Evolutionary conservation across 2,329 filamentous ascomycete genomes (phyloP), one percentile per base, ranked within the genome.

Genomic region (Zymoseptoria ardabiliae): DNA sequence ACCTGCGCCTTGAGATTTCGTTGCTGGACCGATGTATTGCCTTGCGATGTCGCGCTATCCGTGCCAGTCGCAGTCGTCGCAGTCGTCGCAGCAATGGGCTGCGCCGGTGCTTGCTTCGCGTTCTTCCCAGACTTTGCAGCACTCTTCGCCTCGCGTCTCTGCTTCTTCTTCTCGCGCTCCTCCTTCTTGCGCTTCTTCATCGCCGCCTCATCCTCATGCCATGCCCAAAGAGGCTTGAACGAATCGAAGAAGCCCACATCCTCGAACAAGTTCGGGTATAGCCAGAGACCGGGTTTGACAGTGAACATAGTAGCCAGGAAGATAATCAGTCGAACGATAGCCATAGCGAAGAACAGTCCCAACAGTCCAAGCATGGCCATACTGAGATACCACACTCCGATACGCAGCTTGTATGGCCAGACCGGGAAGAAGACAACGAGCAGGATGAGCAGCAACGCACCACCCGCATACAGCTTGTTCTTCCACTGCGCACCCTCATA

Each of bases 161-260:
- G 68, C 60, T 69, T 70, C 65, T 73, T 73, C 54, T 61, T 62
- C 53, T 66, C 59, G 8, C 69, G 53, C 59, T 73, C 71, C 19
- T 69, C 66, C 66, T 73, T 72, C 69, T 74, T 75, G 11, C 71
- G 65, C 65, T 69, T 69, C 68, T 74, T 74, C 54, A 71, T 65
- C 10, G 70, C 69, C 62, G 71, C 71, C 55, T 71, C 71, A 41
- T 68, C 69, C 65, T 75, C 92, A 75, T 99, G 94, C 94, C 94
- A 99, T 61, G 91, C 94, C 93, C 94, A 99, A 5, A 96, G 77
- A 20, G 94, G 94, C 71, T 88, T 88, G 82, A 99, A 99, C 70
- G 90, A 95, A 73, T 99, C 94, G 75, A 99, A 88, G 78, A 99
- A 97, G 7, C 93, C 96, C 25, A 99, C 94, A 72, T 99, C 94